Evolutionary conservation across 176 grass and related monocot species (phyloP).

Genomic region (Alloteropsis semialata): DNA sequence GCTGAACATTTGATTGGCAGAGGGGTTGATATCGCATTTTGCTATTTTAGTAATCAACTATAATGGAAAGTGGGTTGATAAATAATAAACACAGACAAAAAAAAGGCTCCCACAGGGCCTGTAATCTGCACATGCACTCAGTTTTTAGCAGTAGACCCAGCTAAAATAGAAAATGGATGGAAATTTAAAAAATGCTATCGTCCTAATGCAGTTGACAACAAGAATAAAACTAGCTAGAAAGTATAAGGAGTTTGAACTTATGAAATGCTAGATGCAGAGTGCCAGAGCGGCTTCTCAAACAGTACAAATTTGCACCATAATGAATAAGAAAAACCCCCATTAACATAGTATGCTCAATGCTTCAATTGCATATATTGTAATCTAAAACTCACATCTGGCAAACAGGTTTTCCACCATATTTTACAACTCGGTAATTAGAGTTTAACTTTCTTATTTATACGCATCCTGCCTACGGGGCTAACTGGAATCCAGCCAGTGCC

Average conservation of each 20-base stretch:
- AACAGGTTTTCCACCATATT: slow-evolving; percentile 10
- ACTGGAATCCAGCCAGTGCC: background rate
- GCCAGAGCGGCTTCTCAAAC: background rate
- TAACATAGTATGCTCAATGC: background rate
- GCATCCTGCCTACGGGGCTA: background rate
- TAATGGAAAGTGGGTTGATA: background rate
- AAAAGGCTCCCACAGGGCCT: background rate
- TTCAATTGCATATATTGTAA: background rate
- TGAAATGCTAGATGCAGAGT: background rate
- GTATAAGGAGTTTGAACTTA: background rate
- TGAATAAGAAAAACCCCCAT: background rate
- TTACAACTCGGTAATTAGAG: background rate
- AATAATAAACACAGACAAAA: background rate
- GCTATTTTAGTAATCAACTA: background rate
- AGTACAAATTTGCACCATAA: background rate
- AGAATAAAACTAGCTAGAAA: background rate
- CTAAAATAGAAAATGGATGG: background rate
- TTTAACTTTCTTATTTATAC: background rate
- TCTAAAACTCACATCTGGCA: background rate
- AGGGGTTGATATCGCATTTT: no score
- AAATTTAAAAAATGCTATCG: background rate
- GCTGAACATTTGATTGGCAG: no score
- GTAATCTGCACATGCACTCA: background rate
- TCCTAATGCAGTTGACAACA: background rate
- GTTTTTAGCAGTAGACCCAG: background rate